These are phyloP conservation scores for Dacryopinax primogenitus DNA, from an alignment of 768 basidiomycete genomes.

Conservation along the genomic window DNA sequence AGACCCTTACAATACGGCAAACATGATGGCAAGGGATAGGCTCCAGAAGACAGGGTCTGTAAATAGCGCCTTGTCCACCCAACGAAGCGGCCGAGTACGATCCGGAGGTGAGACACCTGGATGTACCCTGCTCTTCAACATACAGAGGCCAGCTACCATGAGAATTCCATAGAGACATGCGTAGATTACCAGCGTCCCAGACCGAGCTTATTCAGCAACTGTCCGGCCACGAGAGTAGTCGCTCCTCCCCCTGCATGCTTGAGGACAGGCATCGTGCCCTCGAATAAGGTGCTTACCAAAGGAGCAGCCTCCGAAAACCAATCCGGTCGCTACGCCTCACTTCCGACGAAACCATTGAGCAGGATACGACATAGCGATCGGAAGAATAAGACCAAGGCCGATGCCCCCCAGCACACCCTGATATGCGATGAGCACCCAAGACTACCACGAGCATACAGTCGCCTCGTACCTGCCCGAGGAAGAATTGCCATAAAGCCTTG, in stretches of 20 bases:
- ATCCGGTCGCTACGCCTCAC: conserved; percentile 15
- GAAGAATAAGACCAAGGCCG: neutral
- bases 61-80: conserved; percentile 15
- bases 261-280: neutral
- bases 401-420: neutral
- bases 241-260: conserved; percentile 13
- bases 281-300: conserved; percentile 13
- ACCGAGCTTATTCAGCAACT: conserved; percentile 25
- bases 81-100: conserved; percentile 7
- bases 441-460: neutral
- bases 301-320: conserved; percentile 15
- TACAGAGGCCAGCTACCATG: conserved; percentile 23
- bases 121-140: conserved; percentile 25
- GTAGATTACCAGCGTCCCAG: conserved; percentile 27
- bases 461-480: conserved; percentile 15
- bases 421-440: conserved; percentile 7
- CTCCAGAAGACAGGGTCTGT: conserved; percentile 25
- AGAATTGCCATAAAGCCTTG: conserved; percentile 16
- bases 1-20: conserved; percentile 18
- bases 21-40: conserved; percentile 24
- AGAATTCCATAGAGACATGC: conserved; percentile 23
- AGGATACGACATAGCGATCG: conserved; percentile 13
- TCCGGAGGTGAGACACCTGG: conserved; percentile 1
- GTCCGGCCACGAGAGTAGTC: conserved; percentile 22
- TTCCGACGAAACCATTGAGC: conserved; percentile 16